Percentiles rank a stretch among this genome's conserved stretches.
These are phyloP conservation scores for Ogataea philodendri DNA, from an alignment of 805 yeast species.

Conservation along the genomic window DNA sequence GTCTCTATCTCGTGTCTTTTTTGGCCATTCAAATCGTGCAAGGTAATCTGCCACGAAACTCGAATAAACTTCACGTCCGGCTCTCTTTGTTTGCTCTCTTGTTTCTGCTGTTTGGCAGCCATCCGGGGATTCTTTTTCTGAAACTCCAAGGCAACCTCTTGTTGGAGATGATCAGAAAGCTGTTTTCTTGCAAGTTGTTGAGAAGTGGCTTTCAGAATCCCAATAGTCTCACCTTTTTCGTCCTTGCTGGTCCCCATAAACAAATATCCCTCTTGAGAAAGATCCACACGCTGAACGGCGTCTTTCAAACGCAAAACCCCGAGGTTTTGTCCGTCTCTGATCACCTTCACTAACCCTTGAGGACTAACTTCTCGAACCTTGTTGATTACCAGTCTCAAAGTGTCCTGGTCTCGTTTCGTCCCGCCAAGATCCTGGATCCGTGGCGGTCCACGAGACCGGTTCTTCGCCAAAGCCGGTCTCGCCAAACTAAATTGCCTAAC, in stretches of 20 bases:
- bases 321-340: constrained; percentile 17
- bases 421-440: constrained; percentile 19
- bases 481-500: constrained; percentile 1
- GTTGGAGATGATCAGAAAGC: constrained; percentile 28
- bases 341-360: constrained; percentile 23
- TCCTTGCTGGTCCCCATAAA: constrained; percentile 21
- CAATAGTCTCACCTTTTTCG: constrained; percentile 11
- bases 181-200: constrained; percentile 27
- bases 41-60: constrained; percentile 56
- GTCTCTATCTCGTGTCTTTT: constrained; percentile 49
- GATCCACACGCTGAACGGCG: constrained; percentile 19
- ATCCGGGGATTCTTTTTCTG: constrained; percentile 16
- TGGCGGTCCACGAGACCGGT: neutral
- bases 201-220: constrained; percentile 29
- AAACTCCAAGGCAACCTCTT: constrained; percentile 19
- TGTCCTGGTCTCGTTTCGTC: constrained; percentile 29
- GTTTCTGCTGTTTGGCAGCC: constrained; percentile 11
- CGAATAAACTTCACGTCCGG: constrained; percentile 44
- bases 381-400: constrained; percentile 23
- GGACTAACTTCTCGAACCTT: constrained; percentile 18
- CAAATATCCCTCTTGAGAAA: constrained; percentile 27
- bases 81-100: constrained; percentile 12
- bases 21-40: constrained; percentile 50
- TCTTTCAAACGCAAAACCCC: constrained; percentile 15
- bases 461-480: neutral